Conservation (phyloP, 495 filamentous ascomycete species). For the Tuber indicum region DNA sequence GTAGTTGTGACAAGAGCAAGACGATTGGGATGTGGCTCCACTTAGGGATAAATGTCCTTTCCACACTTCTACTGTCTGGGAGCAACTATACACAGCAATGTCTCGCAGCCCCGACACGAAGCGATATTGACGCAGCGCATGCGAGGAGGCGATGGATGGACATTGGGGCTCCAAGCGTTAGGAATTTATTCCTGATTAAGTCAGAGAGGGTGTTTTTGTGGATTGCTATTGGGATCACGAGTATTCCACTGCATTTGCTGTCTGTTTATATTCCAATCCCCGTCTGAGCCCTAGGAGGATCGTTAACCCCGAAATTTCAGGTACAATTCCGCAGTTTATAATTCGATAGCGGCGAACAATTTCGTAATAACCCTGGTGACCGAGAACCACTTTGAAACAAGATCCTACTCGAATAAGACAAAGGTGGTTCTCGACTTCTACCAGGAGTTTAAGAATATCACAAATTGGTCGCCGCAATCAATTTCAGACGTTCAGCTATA, state of each 20-base stretch:
- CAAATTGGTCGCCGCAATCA: no score
- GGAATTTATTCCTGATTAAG: conserved; percentile 8
- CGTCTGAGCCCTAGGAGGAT: background rate
- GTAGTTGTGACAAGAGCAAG: conserved; percentile 5
- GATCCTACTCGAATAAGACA: background rate
- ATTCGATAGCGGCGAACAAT: conserved; percentile 12
- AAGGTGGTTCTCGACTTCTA: background rate
- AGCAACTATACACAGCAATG: conserved; percentile 18
- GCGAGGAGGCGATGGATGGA: conserved; percentile 15
- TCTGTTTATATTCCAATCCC: background rate
- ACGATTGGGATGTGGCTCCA: background rate
- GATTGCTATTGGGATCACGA: conserved; percentile 8
- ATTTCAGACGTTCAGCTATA: background rate
- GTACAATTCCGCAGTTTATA: conserved; percentile 40
- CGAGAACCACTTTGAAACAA: background rate
- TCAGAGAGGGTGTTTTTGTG: background rate
- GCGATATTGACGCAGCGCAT: conserved; percentile 16
- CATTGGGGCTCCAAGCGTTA: conserved; percentile 12
- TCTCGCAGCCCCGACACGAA: conserved; percentile 10
- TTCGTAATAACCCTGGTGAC: background rate
- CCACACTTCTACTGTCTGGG: background rate
- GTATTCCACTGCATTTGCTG: conserved; percentile 10
- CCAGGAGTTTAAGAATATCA: no score
- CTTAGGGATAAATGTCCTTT: conserved; percentile 6
- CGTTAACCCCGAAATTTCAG: background rate